Percentiles rank a stretch among this genome's conserved stretches.
phyloP scores from a whole-genome alignment of 129 eudicot species.

The Pittosporum tobira region DNA sequence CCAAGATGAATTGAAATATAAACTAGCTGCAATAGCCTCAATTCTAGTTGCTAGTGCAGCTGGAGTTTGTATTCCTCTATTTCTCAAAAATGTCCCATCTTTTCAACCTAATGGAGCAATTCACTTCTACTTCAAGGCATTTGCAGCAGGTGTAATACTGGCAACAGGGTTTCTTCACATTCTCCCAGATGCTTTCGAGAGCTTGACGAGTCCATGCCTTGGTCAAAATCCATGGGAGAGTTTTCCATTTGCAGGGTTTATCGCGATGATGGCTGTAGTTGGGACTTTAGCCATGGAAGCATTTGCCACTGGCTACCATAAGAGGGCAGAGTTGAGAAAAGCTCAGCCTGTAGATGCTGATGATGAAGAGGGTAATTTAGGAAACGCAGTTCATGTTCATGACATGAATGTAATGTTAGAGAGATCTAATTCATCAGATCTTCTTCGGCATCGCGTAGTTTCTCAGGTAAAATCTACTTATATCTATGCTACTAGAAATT shows the following conservation, averaged over 20 bases:
- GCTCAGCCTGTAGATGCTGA: conserved; percentile 8
- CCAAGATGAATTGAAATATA: conserved; percentile 18
- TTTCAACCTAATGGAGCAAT: conserved; percentile 17
- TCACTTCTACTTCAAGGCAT: conserved; percentile 24
- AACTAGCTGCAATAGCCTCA: conserved; percentile 27
- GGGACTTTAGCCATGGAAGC: conserved; percentile 30
- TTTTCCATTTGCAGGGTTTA: conserved; percentile 22
- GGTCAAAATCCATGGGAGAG: conserved; percentile 22
- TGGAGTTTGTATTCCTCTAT: conserved; percentile 24
- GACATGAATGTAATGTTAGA: background rate
- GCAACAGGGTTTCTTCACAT: conserved; percentile 37
- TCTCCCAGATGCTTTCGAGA: conserved; percentile 35
- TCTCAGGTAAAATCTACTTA: conserved; percentile 31
- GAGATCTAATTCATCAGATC: conserved; percentile 8
- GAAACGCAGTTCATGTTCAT: conserved; percentile 12
- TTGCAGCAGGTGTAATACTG: conserved; percentile 34
- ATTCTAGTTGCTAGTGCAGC: conserved; percentile 26
- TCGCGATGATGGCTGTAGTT: conserved; percentile 24
- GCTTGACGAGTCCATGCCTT: conserved; percentile 23
- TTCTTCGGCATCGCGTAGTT: conserved; percentile 16
- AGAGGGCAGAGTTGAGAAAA: conserved; percentile 7
- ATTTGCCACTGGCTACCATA: conserved; percentile 18
- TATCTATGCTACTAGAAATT: no score
- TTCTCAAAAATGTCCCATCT: conserved; percentile 10
- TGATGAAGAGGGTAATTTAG: background rate